phyloP scores from a whole-genome alignment of 2,329 filamentous ascomycete species.

The Endocalyx cinctus region DNA sequence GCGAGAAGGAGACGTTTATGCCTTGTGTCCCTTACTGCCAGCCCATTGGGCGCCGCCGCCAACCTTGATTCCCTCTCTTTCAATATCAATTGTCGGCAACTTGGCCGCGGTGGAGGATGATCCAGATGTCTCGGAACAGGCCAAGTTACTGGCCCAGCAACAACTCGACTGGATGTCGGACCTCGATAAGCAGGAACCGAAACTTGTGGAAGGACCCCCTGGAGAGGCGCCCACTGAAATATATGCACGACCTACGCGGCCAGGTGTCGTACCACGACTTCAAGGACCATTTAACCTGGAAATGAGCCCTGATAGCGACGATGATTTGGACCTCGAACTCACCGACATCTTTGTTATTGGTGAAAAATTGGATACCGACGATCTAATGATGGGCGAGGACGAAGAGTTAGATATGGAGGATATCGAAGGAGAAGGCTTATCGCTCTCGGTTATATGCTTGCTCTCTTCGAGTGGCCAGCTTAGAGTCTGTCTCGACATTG shows the following conservation, averaged over 20 bases:
- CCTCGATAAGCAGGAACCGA: slow-evolving; percentile 58
- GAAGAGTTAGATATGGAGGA: slow-evolving; percentile 55
- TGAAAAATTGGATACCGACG: slow-evolving; percentile 54
- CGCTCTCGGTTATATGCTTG: slow-evolving; percentile 55
- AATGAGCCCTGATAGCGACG: slow-evolving; percentile 48
- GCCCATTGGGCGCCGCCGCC: slow-evolving; percentile 77
- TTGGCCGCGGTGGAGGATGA: slow-evolving; percentile 59
- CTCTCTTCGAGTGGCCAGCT: slow-evolving; percentile 58
- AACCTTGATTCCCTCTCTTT: slow-evolving; percentile 75
- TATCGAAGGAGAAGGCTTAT: slow-evolving; percentile 55
- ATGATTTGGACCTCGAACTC: slow-evolving; percentile 52
- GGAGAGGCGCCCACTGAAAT: slow-evolving; percentile 51
- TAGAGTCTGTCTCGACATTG: slow-evolving; percentile 56
- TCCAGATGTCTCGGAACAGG: slow-evolving; percentile 44
- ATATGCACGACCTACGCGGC: slow-evolving; percentile 52
- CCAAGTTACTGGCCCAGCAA: slow-evolving; percentile 56
- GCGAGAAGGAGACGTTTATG: slow-evolving; percentile 88
- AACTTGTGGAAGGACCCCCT: slow-evolving; percentile 43
- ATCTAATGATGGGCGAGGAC: slow-evolving; percentile 61
- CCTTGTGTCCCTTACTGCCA: slow-evolving; percentile 84
- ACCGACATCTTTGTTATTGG: slow-evolving; percentile 61
- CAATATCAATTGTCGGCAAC: slow-evolving; percentile 76
- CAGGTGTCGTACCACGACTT: slow-evolving; percentile 53
- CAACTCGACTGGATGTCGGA: slow-evolving; percentile 66
- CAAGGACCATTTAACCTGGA: slow-evolving; percentile 60